Conservation (phyloP, 768 basidiomycete species). For the Suillus hirtellus region DNA sequence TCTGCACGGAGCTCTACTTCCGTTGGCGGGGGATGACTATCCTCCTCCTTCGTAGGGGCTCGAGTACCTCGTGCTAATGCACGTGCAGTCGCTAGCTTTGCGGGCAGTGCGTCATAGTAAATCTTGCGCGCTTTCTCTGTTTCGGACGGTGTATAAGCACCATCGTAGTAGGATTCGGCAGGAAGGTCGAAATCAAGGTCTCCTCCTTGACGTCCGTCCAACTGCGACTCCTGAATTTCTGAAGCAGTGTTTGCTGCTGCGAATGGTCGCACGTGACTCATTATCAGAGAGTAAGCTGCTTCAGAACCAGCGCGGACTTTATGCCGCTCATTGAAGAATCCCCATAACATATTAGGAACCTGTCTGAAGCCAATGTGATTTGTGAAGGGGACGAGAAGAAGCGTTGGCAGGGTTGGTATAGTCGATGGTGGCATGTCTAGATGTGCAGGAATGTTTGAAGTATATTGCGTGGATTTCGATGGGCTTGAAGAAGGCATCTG, state of each 20-base stretch:
- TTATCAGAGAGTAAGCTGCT: conserved; percentile 75
- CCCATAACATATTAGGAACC: conserved; percentile 88
- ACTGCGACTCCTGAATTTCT: conserved; percentile 12
- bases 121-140: conserved; percentile 69
- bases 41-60: conserved; percentile 86
- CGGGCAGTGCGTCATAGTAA: conserved; percentile 74
- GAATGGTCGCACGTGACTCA: conserved; percentile 62
- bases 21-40: conserved; percentile 73
- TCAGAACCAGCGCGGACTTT: conserved; percentile 82
- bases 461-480: conserved; percentile 19
- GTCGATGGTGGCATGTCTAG: conserved; percentile 50
- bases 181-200: conserved; percentile 77
- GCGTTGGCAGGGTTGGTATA: conserved; percentile 75
- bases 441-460: conserved; percentile 26
- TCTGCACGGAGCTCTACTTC: conserved; percentile 90
- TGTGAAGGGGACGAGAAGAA: conserved; percentile 73
- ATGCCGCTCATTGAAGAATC: conserved; percentile 86
- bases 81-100: conserved; percentile 69
- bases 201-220: conserved; percentile 27
- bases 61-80: conserved; percentile 72
- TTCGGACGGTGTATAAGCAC: conserved; percentile 57
- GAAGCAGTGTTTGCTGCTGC: conserved; percentile 31
- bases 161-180: conserved; percentile 69
- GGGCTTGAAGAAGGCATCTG: conserved; percentile 20
- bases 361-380: conserved; percentile 81